Conservation (phyloP, 2,329 filamentous ascomycete species). For the Rutstroemia sp. region DNA sequence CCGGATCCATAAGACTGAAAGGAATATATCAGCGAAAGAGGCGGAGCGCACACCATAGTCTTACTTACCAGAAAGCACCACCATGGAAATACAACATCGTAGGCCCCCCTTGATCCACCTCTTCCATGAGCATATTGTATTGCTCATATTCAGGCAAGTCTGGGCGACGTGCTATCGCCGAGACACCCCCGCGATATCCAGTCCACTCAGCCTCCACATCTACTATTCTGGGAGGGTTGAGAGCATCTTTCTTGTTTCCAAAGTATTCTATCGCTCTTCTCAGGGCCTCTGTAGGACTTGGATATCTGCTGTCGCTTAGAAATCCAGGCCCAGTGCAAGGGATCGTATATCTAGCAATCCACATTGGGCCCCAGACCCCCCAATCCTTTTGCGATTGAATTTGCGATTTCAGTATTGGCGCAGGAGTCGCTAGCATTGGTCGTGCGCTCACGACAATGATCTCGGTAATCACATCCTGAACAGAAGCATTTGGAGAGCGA, state of each 20-base stretch:
- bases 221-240: conserved; percentile 42
- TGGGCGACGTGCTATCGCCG: conserved; percentile 43
- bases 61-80: conserved; percentile 44
- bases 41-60: no score
- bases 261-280: conserved; percentile 50
- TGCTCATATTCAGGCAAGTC: conserved; percentile 54
- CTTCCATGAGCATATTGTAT: conserved; percentile 60
- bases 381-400: conserved; percentile 52
- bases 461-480: conserved; percentile 72
- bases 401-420: conserved; percentile 55
- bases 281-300: conserved; percentile 49
- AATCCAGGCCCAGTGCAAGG: conserved; percentile 47
- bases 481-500: conserved; percentile 61
- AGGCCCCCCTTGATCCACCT: conserved; percentile 47
- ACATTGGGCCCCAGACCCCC: conserved; percentile 70
- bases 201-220: conserved; percentile 70
- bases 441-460: conserved; percentile 67
- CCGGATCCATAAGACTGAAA: conserved; percentile 59
- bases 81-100: conserved; percentile 72
- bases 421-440: conserved; percentile 42
- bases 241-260: conserved; percentile 30
- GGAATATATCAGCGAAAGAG: not conserved
- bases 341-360: conserved; percentile 67
- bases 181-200: conserved; percentile 53
- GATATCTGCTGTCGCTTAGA: not conserved